These are phyloP conservation scores for Aspergillus niger DNA, from an alignment of 2,329 filamentous ascomycete genomes.

Conservation along the genomic window DNA sequence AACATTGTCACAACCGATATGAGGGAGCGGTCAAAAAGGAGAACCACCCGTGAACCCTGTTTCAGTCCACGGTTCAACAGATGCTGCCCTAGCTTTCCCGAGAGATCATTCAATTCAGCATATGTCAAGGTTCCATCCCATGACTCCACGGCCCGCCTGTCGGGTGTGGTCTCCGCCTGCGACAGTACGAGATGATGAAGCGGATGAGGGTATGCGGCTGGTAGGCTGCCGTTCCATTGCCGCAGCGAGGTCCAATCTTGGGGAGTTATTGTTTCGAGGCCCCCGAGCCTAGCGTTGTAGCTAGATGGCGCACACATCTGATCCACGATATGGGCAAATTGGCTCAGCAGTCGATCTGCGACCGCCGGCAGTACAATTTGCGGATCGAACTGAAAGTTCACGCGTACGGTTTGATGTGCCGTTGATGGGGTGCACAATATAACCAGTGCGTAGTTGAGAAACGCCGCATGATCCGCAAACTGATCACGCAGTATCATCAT, in stretches of 20 bases:
- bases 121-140: slow-evolving; percentile 4
- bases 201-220: slow-evolving; percentile 8
- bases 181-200: slow-evolving; percentile 14
- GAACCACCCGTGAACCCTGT: too few relatives aligned
- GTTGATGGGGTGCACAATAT: too few relatives aligned
- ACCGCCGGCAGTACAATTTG: too few relatives aligned
- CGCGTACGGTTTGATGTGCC: too few relatives aligned
- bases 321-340: too few relatives aligned
- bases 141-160: slow-evolving; percentile 4
- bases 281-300: background rate
- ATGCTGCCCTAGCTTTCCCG: slow-evolving; percentile 14
- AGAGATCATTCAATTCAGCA: slow-evolving; percentile 12
- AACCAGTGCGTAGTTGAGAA: too few relatives aligned
- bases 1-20: too few relatives aligned
- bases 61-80: background rate
- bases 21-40: too few relatives aligned
- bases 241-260: slow-evolving; percentile 12
- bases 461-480: background rate
- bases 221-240: slow-evolving; percentile 13
- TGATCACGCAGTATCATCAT: slow-evolving; percentile 6
- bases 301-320: too few relatives aligned
- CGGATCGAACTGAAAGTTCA: too few relatives aligned
- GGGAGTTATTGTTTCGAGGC: slow-evolving; percentile 14
- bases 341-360: too few relatives aligned
- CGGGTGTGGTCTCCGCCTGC: slow-evolving; percentile 8